Evolutionary conservation across 345 rosid species (phyloP).

Genomic region (Mangifera indica): DNA sequence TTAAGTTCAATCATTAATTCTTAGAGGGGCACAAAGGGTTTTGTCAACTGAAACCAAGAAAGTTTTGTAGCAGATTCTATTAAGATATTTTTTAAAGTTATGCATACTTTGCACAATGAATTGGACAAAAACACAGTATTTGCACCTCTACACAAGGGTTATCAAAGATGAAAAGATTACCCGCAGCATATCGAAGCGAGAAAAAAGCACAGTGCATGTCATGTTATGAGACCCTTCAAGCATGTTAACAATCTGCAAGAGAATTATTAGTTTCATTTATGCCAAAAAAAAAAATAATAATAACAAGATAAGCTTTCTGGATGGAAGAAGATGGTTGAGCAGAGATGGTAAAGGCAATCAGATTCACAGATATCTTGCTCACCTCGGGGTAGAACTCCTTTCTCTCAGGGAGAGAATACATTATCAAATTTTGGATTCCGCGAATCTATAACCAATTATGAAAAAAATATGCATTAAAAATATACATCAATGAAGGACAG

Average conservation of each 20-base stretch:
- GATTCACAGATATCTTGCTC: constrained; percentile 22
- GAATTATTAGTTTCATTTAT: background rate
- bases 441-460: constrained; percentile 59
- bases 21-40: too few species aligned
- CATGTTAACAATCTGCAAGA: constrained; percentile 78
- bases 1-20: too few species aligned
- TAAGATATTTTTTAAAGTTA: too few species aligned
- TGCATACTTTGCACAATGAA: background rate
- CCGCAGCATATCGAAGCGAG: constrained; percentile 63
- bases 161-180: constrained; percentile 38
- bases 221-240: constrained; percentile 68
- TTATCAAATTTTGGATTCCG: constrained; percentile 71
- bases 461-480: background rate
- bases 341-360: background rate
- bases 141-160: background rate
- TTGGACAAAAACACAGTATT: background rate
- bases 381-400: constrained; percentile 97
- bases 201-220: constrained; percentile 79
- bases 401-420: constrained; percentile 89
- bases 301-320: background rate
- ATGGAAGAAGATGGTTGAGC: background rate
- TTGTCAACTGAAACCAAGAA: too few species aligned
- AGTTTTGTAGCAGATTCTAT: too few species aligned
- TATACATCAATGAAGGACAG: background rate
- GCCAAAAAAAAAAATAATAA: background rate